Conservation (phyloP, 2,329 filamentous ascomycete species). For the Trichoderma citrinoviride region DNA sequence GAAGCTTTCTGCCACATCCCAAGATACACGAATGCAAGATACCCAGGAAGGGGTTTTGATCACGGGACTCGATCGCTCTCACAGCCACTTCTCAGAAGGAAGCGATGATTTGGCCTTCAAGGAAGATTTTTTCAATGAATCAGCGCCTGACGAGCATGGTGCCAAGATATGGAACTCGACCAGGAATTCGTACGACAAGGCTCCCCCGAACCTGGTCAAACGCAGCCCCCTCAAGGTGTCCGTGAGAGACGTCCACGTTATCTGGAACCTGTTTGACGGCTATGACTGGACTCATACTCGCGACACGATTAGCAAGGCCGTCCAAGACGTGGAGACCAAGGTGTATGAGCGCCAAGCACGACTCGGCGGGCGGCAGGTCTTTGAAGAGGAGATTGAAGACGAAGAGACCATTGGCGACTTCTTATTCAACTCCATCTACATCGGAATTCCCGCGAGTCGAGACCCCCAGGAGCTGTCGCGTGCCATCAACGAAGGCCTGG, state of each 20-base stretch:
- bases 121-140: constrained; percentile 72
- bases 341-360: constrained; percentile 71
- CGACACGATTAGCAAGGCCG: constrained; percentile 80
- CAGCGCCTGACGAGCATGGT: constrained; percentile 59
- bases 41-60: constrained; percentile 39
- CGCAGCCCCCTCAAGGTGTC: constrained; percentile 72
- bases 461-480: constrained; percentile 79
- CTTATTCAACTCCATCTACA: constrained; percentile 98
- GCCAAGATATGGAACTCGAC: constrained; percentile 79
- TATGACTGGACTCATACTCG: constrained; percentile 94
- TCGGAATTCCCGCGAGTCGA: constrained; percentile 81
- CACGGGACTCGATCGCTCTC: constrained; percentile 32
- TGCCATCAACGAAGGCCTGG: constrained; percentile 83
- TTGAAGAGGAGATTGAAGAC: constrained; percentile 72
- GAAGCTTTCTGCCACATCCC: constrained; percentile 33
- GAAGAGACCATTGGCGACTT: constrained; percentile 90
- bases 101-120: constrained; percentile 67
- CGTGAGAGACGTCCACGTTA: constrained; percentile 83
- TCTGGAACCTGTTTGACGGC: constrained; percentile 97
- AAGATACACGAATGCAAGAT: constrained; percentile 36
- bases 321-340: constrained; percentile 80
- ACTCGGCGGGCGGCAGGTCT: constrained; percentile 53
- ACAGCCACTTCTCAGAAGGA: constrained; percentile 46
- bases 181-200: constrained; percentile 69
- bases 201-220: constrained; percentile 58